phyloP scores from a whole-genome alignment of 257 asterid species.

The Scutellaria minor region DNA sequence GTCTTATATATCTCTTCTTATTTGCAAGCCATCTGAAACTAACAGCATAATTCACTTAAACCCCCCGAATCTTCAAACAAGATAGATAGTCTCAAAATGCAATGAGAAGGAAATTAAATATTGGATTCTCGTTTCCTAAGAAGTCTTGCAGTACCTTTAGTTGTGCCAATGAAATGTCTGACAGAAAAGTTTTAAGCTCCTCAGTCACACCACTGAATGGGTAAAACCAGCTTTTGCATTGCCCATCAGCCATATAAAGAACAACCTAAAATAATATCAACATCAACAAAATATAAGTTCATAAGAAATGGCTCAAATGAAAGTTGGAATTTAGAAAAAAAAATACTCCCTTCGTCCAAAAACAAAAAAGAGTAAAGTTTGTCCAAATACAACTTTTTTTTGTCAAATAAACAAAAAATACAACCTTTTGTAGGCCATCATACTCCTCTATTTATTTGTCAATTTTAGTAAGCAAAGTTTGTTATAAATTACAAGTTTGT shows the following conservation, averaged over 20 bases:
- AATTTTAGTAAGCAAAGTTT: too few species aligned
- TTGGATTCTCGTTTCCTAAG: background rate
- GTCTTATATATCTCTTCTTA: too few species aligned
- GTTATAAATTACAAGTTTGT: too few species aligned
- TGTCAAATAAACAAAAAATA: too few species aligned
- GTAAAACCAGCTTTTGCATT: slow-evolving; percentile 62
- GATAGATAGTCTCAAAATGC: background rate
- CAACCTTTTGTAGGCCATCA: too few species aligned
- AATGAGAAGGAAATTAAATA: slow-evolving; percentile 13
- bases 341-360: background rate
- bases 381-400: too few species aligned
- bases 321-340: slow-evolving; percentile 10
- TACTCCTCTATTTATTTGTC: too few species aligned
- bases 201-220: slow-evolving; percentile 82
- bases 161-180: slow-evolving; percentile 70
- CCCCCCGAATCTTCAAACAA: background rate
- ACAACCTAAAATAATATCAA: slow-evolving; percentile 42
- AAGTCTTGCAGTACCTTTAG: slow-evolving; percentile 50
- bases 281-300: slow-evolving; percentile 24
- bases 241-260: slow-evolving; percentile 62
- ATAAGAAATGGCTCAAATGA: slow-evolving; percentile 8
- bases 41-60: background rate
- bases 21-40: background rate
- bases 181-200: slow-evolving; percentile 75
- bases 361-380: too few species aligned